Evolutionary conservation across 345 rosid genomes (phyloP).

Genomic region (Moricandia moricandioides): DNA sequence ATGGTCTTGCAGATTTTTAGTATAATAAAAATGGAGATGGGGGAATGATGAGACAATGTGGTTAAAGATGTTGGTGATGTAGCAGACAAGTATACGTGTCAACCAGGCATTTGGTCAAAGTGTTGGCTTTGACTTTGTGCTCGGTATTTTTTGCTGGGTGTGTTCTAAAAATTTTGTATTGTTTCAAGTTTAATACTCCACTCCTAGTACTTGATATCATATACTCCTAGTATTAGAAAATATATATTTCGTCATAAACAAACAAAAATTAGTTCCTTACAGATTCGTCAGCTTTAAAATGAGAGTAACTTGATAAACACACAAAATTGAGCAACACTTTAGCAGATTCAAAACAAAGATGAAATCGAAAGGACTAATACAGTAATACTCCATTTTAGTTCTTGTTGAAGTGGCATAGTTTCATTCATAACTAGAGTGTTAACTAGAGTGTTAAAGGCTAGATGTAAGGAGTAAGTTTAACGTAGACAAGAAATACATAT

Average conservation of each 20-base stretch:
- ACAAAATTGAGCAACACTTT: neutral
- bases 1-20: constrained; percentile 16
- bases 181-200: neutral
- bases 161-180: constrained; percentile 19
- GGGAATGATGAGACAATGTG: constrained; percentile 40
- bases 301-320: neutral
- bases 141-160: constrained; percentile 35
- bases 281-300: neutral
- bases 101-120: constrained; percentile 24
- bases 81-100: constrained; percentile 43
- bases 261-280: neutral
- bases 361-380: neutral
- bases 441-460: neutral
- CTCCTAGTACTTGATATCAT: neutral
- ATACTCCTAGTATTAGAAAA: too few relatives aligned
- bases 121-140: constrained; percentile 37
- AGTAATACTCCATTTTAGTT: neutral
- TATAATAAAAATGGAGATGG: constrained; percentile 13
- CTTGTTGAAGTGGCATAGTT: neutral
- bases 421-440: neutral
- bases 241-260: neutral
- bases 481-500: constrained; percentile 1
- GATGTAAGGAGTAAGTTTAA: constrained; percentile 13
- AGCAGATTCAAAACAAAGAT: neutral
- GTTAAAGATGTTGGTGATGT: constrained; percentile 34